These are phyloP conservation scores for Ceriops decandra DNA, from an alignment of 345 rosid species.

Conservation along the genomic window DNA sequence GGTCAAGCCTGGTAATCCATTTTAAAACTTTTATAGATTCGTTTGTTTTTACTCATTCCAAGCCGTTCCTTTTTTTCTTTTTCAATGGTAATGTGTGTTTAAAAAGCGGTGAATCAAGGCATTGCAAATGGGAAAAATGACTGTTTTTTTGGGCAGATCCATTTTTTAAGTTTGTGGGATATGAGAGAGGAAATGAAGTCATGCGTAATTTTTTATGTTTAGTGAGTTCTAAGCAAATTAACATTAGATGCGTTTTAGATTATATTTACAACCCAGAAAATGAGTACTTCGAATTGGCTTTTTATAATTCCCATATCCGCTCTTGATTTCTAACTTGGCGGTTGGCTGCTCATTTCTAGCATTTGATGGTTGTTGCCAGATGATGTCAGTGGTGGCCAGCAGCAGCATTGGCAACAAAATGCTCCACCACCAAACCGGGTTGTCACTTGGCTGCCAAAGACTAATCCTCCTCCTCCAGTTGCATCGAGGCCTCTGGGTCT, in stretches of 20 bases:
- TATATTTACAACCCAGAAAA: no score
- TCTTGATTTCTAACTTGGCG: background rate
- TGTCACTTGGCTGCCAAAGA: conserved; percentile 9
- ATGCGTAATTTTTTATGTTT: background rate
- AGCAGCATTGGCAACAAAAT: conserved; percentile 62
- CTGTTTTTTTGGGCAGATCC: background rate
- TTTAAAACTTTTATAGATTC: background rate
- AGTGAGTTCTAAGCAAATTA: background rate
- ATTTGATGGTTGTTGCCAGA: conserved; percentile 32
- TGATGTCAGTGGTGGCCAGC: conserved; percentile 40
- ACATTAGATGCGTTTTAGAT: background rate
- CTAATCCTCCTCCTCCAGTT: conserved; percentile 21
- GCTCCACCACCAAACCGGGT: conserved; percentile 36
- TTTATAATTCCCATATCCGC: conserved; percentile 14
- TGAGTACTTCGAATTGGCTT: conserved; percentile 1
- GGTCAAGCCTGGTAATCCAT: no score
- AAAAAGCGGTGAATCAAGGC: background rate
- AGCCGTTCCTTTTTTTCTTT: background rate
- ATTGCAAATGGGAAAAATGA: background rate
- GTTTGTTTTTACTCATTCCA: background rate
- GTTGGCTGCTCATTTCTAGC: conserved; percentile 8
- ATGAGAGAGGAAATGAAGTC: background rate
- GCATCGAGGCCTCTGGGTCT: conserved; percentile 19
- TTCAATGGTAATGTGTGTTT: background rate
- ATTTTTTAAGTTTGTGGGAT: background rate